Percentiles rank a stretch among this genome's conserved stretches.
phyloP scores from a whole-genome alignment of 2,329 filamentous ascomycete species.

The Hypoxylon sp. region DNA sequence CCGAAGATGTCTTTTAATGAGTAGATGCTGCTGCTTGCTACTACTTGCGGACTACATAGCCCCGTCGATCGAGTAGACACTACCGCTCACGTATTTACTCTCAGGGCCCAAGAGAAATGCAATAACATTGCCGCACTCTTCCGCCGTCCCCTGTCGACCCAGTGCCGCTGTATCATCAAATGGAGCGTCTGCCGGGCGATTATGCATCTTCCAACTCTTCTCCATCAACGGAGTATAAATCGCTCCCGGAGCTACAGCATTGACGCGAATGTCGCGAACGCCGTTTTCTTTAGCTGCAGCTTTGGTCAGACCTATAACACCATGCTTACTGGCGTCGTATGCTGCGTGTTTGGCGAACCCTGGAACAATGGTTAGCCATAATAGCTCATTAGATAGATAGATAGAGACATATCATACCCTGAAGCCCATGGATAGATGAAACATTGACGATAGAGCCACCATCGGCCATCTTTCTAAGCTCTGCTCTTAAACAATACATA shows the following conservation, averaged over 20 bases:
- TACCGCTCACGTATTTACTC: constrained; percentile 56
- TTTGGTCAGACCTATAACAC: constrained; percentile 50
- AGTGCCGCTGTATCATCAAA: constrained; percentile 55
- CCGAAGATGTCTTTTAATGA: constrained; percentile 83
- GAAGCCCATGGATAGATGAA: constrained; percentile 60
- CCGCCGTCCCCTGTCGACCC: constrained; percentile 55
- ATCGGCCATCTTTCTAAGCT: constrained; percentile 54
- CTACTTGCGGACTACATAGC: constrained; percentile 42
- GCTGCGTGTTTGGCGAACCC: constrained; percentile 53
- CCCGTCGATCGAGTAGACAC: constrained; percentile 57
- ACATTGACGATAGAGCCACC: constrained; percentile 68
- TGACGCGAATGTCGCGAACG: constrained; percentile 54
- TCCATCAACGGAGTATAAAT: constrained; percentile 61
- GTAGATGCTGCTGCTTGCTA: constrained; percentile 2
- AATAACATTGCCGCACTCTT: constrained; percentile 57
- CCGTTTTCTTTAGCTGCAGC: constrained; percentile 52
- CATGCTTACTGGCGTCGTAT: constrained; percentile 51
- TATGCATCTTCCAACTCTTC: constrained; percentile 50
- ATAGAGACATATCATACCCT: no score
- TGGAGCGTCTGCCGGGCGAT: constrained; percentile 49
- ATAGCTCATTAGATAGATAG: no score
- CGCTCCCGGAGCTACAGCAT: constrained; percentile 58
- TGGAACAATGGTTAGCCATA: no score
- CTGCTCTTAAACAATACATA: constrained; percentile 60
- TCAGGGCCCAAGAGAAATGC: constrained; percentile 58